Evolutionary conservation across 352 stramenopile genomes (phyloP), one percentile per base, ranked within the genome.

Genomic region (Phytophthora ohioensis): DNA sequence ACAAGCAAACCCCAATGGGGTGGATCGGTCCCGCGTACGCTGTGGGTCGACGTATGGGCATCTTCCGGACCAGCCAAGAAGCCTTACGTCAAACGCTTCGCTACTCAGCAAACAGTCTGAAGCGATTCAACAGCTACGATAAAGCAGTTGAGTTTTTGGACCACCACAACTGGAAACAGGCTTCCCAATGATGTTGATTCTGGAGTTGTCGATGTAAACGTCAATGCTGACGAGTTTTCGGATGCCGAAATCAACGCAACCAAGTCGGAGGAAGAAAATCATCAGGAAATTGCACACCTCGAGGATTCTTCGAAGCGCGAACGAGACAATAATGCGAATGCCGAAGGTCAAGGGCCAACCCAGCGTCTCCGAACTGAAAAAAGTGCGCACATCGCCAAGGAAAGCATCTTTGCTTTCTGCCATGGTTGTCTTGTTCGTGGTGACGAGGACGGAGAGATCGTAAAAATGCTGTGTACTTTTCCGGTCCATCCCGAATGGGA

Each of bases 111-210:
- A 78, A 76, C 12, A 87, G 75, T 53, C 67, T 77, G 57, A 87
- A 88, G 55, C 81, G 78, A 52, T 92, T 92, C 39, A 3, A 46
- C 8, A 84, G 69, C 11, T 75, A 73, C 5, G 60, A 64, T 1
- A 73, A 85, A 39, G 84, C 84, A 7, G 64, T 88, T 12, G 61
- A 69, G n/a, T 92, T 88, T 46, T 53, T 92, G 15, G 56, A 67
- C 32, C 41, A 21, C 6, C 61, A 75, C 15, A 34, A 75, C 5
- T 75, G 55, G 61, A 49, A 57, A 3, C 46, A 46, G 11, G 41
- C 35, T 7, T 10, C 10, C 2, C 4, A 43, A 12, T 34, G 15
- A 43, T 15, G 17, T 49, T 12, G 17, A 17, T 13, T 10, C 30
- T 27, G 27, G n/a, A 3, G 4, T 27, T 43, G 12, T 30, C 3